phyloP scores from a whole-genome alignment of 1,284 basidiomycete species.

The Melampsora larici-populina region DNA sequence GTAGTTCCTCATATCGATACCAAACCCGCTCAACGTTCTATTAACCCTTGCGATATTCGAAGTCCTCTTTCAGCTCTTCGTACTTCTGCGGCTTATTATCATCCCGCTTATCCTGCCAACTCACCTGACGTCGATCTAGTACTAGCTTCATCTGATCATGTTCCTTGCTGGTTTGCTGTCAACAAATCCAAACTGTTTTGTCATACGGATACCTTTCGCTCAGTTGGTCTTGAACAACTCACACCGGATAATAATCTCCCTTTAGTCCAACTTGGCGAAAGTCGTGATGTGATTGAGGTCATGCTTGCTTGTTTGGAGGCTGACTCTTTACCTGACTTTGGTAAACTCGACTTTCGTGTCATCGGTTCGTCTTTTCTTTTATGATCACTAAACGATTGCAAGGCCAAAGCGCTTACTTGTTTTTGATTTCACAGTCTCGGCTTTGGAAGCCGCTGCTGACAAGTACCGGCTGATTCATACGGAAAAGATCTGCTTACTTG shows the following conservation, averaged over 20 bases:
- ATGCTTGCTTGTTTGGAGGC: constrained; percentile 30
- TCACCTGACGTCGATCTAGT: constrained; percentile 23
- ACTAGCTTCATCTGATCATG: constrained; percentile 28
- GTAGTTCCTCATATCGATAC: background rate
- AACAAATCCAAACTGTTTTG: constrained; percentile 20
- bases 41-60: background rate
- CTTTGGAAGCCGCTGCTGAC: constrained; percentile 32
- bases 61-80: constrained; percentile 9
- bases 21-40: background rate
- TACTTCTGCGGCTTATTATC: constrained; percentile 17
- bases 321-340: constrained; percentile 28
- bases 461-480: constrained; percentile 24
- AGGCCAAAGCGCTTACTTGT: background rate
- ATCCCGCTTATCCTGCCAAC: constrained; percentile 19
- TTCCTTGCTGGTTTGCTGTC: constrained; percentile 28
- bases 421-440: constrained; percentile 10
- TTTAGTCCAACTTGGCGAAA: constrained; percentile 21
- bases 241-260: constrained; percentile 29
- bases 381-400: background rate
- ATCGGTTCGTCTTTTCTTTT: constrained; percentile 7
- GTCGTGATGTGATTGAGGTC: constrained; percentile 27
- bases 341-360: constrained; percentile 12
- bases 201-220: constrained; percentile 15
- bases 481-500: constrained; percentile 36
- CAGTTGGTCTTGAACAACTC: constrained; percentile 23